Percentiles rank a stretch among this genome's conserved stretches.
Evolutionary conservation across 2,329 filamentous ascomycete genomes (phyloP).

Genomic region (Aspergillus quadrilineatus): DNA sequence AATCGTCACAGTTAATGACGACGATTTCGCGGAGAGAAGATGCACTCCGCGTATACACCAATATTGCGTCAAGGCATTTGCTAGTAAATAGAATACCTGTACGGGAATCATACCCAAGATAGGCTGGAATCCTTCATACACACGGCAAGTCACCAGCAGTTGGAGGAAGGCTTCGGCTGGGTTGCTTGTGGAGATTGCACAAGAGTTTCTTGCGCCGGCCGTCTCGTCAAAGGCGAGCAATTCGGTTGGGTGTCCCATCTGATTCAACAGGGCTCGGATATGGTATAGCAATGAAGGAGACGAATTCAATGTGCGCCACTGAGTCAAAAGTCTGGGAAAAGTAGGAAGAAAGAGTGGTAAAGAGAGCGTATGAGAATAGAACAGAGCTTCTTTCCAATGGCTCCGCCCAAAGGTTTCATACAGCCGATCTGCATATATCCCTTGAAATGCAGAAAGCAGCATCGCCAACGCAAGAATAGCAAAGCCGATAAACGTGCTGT

Average conservation of each 20-base stretch:
- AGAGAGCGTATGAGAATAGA: conserved; percentile 71
- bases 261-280: conserved; percentile 4
- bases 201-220: background rate
- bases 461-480: conserved; percentile 83
- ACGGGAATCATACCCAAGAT: conserved; percentile 32
- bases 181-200: background rate
- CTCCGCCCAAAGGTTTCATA: conserved; percentile 77
- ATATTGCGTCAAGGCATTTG: conserved; percentile 79
- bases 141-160: background rate
- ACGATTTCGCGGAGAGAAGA: conserved; percentile 81
- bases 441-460: conserved; percentile 88
- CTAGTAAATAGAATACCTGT: conserved; percentile 39
- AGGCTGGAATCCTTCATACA: conserved; percentile 17
- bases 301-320: conserved; percentile 36
- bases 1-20: conserved; percentile 92
- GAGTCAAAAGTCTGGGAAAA: conserved; percentile 34
- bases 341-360: conserved; percentile 46
- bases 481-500: conserved; percentile 62
- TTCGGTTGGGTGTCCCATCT: background rate
- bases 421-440: conserved; percentile 87
- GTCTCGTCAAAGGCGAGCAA: background rate
- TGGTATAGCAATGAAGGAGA: conserved; percentile 35
- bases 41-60: conserved; percentile 96
- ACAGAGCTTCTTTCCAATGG: conserved; percentile 93
- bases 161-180: background rate